These are phyloP conservation scores for Lodderomyces theae DNA, from an alignment of 1,139 yeast genomes.

Conservation along the genomic window DNA sequence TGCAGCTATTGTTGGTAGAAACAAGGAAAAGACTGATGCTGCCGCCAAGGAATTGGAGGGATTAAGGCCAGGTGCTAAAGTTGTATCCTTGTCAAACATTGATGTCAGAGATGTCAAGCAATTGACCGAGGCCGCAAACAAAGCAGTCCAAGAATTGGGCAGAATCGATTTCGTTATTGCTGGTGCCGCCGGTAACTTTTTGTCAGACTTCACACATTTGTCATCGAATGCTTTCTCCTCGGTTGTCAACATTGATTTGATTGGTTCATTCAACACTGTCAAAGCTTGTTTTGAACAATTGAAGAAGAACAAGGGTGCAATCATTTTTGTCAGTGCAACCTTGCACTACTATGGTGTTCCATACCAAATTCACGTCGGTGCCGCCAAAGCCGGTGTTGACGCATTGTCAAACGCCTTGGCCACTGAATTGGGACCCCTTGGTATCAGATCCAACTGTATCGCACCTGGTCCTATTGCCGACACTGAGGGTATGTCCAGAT, in stretches of 20 bases:
- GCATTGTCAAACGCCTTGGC: conserved; percentile 80
- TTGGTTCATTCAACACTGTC: conserved; percentile 84
- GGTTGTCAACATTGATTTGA: conserved; percentile 76
- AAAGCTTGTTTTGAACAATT: conserved; percentile 75
- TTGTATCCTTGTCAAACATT: conserved; percentile 62
- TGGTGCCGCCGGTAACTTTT: conserved; percentile 94
- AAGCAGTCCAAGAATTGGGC: conserved; percentile 65
- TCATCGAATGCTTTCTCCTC: conserved; percentile 85
- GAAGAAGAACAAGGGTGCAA: conserved; percentile 60
- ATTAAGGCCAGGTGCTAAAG: conserved; percentile 59
- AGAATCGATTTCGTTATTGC: conserved; percentile 81
- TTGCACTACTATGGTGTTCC: conserved; percentile 86
- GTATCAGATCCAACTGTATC: conserved; percentile 73
- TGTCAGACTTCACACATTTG: conserved; percentile 73
- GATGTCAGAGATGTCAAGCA: conserved; percentile 73
- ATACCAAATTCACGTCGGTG: conserved; percentile 81
- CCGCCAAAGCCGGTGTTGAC: conserved; percentile 93
- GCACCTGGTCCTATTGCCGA: conserved; percentile 86
- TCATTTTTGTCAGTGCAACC: conserved; percentile 83
- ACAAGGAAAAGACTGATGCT: conserved; percentile 55
- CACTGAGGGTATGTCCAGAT: conserved; percentile 75
- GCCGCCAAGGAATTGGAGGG: conserved; percentile 65
- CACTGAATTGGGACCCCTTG: conserved; percentile 85
- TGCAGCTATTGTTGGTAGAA: conserved; percentile 83
- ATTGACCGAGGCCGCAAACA: conserved; percentile 58